phyloP scores from a whole-genome alignment of 2,329 filamentous ascomycete genomes.

The Hymenoscyphus occultus region DNA sequence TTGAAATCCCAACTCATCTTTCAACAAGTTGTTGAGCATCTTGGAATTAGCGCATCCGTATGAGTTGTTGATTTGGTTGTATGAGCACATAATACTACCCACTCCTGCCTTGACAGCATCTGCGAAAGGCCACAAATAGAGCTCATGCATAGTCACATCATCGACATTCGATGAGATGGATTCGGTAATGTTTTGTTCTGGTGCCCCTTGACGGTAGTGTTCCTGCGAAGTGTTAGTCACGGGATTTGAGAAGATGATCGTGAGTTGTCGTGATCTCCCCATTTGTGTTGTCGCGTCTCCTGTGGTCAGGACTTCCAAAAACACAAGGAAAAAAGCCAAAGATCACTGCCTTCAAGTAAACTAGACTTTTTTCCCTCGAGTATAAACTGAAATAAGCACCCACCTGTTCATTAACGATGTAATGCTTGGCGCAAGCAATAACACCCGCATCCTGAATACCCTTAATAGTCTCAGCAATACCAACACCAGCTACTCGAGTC shows the following conservation, averaged over 20 bases:
- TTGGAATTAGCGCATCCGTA: constrained; percentile 79
- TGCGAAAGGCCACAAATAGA: constrained; percentile 61
- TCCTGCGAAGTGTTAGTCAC: constrained; percentile 49
- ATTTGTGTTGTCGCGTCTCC: too few species aligned
- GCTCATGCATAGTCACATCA: constrained; percentile 59
- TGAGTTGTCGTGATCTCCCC: too few species aligned
- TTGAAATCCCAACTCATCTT: constrained; percentile 77
- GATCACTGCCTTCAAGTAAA: too few species aligned
- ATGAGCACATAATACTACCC: constrained; percentile 80
- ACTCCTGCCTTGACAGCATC: constrained; percentile 66
- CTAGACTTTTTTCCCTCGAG: neutral
- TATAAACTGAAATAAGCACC: neutral
- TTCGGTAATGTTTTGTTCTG: constrained; percentile 59
- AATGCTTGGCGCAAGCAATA: constrained; percentile 81
- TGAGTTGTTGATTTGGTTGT: constrained; percentile 79
- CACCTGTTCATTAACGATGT: constrained; percentile 69
- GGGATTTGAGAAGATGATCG: neutral
- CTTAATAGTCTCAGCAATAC: constrained; percentile 68
- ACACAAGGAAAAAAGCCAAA: too few species aligned
- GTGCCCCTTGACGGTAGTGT: constrained; percentile 34
- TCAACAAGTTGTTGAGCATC: constrained; percentile 71
- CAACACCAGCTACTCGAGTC: constrained; percentile 66
- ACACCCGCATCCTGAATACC: constrained; percentile 81
- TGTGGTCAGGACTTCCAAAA: too few species aligned
- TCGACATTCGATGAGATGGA: constrained; percentile 53